Conservation (phyloP, 2,329 filamentous ascomycete genomes). For the Hymenoscyphus linearis region DNA sequence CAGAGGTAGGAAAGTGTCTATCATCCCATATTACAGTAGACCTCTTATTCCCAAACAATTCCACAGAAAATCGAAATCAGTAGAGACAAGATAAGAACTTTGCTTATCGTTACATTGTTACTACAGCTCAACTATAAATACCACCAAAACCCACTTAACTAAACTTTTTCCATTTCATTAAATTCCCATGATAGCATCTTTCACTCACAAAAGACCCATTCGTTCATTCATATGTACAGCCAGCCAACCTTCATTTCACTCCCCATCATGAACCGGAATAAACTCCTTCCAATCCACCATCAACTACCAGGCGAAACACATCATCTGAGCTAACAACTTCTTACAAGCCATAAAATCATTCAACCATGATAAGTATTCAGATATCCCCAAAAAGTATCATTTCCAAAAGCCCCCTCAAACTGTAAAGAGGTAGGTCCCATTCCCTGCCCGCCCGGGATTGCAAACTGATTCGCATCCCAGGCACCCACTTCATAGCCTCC, state of each 20-base stretch:
- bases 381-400: constrained; percentile 52
- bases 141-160: background rate
- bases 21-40: too few relatives aligned
- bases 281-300: background rate
- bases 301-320: background rate
- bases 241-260: background rate
- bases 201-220: background rate
- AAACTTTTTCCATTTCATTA: background rate
- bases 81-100: too few relatives aligned
- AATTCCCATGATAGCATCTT: background rate
- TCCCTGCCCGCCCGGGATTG: background rate
- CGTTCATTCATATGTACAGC: background rate
- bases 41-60: too few relatives aligned
- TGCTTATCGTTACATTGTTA: background rate
- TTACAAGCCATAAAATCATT: background rate
- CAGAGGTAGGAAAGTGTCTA: too few relatives aligned
- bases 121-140: background rate
- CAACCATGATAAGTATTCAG: constrained; percentile 40
- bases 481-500: constrained; percentile 11
- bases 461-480: constrained; percentile 4
- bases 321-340: background rate
- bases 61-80: too few relatives aligned
- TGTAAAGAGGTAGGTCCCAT: constrained; percentile 35
- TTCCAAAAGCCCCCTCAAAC: constrained; percentile 51
- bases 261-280: background rate